Evolutionary conservation across 176 grass and related monocot genomes (phyloP).

Genomic region (Lolium rigidum): DNA sequence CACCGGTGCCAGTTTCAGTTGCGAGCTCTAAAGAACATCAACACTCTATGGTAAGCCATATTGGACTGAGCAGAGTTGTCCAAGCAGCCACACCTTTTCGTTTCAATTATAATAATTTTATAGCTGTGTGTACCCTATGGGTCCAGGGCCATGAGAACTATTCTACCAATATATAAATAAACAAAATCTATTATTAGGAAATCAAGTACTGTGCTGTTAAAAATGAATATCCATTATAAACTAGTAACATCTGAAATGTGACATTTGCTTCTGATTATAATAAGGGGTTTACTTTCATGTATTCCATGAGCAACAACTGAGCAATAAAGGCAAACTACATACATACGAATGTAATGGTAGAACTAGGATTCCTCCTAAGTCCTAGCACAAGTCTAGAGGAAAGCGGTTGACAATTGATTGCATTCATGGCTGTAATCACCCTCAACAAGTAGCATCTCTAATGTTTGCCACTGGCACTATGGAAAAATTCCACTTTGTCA

Average conservation of each 20-base stretch:
- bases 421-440: neutral
- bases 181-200: slow-evolving; percentile 9
- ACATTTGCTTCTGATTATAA: neutral
- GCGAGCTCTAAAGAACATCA: slow-evolving; percentile 34
- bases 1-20: slow-evolving; percentile 33
- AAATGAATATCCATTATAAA: slow-evolving; percentile 3
- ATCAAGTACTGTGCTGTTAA: neutral
- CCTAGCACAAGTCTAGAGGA: neutral
- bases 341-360: neutral
- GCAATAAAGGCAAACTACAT: neutral
- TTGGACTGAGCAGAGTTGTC: neutral
- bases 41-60: slow-evolving; percentile 47
- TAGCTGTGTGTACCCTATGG: neutral
- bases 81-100: slow-evolving; percentile 5
- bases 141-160: neutral
- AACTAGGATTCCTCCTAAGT: neutral
- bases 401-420: neutral
- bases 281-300: neutral
- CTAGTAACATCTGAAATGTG: neutral
- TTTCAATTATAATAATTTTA: neutral
- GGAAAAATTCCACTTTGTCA: neutral
- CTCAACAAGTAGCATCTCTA: neutral
- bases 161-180: neutral
- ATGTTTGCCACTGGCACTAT: neutral
- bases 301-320: neutral